A percentile compares a stretch with the other conserved stretches of the same genome.
Conservation (phyloP, 1,139 yeast genomes). For the Candida smagusa region DNA sequence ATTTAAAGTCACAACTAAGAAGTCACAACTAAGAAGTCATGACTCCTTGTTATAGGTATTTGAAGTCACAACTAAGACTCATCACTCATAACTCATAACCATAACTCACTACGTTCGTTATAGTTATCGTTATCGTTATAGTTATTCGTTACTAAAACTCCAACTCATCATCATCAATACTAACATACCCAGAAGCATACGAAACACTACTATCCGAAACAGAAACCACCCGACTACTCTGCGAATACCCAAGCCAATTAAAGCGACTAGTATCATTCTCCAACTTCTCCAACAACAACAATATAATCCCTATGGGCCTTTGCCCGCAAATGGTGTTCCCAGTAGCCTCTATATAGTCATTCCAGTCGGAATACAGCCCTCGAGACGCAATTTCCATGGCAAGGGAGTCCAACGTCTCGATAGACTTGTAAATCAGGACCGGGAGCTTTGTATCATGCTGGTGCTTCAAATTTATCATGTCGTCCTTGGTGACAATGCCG, state of each 20-base stretch:
- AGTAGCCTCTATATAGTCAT: slow-evolving; percentile 59
- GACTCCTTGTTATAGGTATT: too few relatives aligned
- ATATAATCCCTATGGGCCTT: slow-evolving; percentile 67
- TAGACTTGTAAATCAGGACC: slow-evolving; percentile 62
- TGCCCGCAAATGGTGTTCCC: slow-evolving; percentile 95
- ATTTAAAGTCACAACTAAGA: too few relatives aligned
- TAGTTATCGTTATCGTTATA: too few relatives aligned
- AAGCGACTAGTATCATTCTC: slow-evolving; percentile 24
- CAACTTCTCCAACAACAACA: slow-evolving; percentile 46
- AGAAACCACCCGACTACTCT: slow-evolving; percentile 57
- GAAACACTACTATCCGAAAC: slow-evolving; percentile 76
- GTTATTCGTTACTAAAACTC: background rate
- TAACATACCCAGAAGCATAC: slow-evolving; percentile 78
- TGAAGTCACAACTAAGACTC: too few relatives aligned
- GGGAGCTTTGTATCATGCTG: slow-evolving; percentile 9
- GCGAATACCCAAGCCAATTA: slow-evolving; percentile 80
- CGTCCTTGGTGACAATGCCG: background rate
- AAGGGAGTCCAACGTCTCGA: slow-evolving; percentile 62
- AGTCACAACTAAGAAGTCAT: too few relatives aligned
- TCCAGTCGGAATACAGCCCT: slow-evolving; percentile 61
- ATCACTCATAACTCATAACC: too few relatives aligned
- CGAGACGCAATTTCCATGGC: slow-evolving; percentile 66
- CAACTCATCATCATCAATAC: slow-evolving; percentile 1
- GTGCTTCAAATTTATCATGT: slow-evolving; percentile 1
- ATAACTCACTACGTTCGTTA: too few relatives aligned